Evolutionary conservation across 495 filamentous ascomycete species (phyloP).

Genomic region (Coniosporium apollinis): DNA sequence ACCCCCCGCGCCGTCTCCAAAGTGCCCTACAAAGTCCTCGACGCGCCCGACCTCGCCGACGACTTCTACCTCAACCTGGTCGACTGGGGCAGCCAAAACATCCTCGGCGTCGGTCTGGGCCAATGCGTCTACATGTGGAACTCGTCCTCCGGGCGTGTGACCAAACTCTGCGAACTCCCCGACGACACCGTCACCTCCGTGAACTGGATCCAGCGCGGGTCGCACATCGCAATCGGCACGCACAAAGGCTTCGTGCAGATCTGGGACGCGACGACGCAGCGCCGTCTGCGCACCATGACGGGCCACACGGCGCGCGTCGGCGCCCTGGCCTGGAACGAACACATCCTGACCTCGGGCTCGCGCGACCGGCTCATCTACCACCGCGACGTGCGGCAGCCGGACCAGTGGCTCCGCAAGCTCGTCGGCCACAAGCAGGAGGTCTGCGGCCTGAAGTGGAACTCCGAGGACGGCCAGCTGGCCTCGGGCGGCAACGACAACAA

Average conservation of each 20-base stretch:
- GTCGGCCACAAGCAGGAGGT: conserved; percentile 97
- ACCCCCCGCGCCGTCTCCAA: conserved; percentile 80
- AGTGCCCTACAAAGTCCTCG: conserved; percentile 92
- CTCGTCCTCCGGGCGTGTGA: conserved; percentile 67
- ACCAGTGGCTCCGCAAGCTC: conserved; percentile 71
- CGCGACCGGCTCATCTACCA: conserved; percentile 87
- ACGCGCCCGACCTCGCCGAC: conserved; percentile 88
- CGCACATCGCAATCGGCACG: conserved; percentile 87
- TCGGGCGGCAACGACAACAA: conserved; percentile 98
- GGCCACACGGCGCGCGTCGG: conserved; percentile 85
- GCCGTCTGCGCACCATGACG: conserved; percentile 84
- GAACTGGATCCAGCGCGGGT: conserved; percentile 90
- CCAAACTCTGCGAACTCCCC: conserved; percentile 78
- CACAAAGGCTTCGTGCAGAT: conserved; percentile 89
- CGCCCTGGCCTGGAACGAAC: conserved; percentile 91
- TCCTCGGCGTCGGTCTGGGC: conserved; percentile 79
- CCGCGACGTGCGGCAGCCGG: conserved; percentile 84
- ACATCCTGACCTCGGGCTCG: conserved; percentile 90
- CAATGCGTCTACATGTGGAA: conserved; percentile 99
- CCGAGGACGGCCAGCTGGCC: conserved; percentile 85
- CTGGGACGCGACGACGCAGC: conserved; percentile 80
- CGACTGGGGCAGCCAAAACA: conserved; percentile 93
- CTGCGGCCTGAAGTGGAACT: conserved; percentile 95
- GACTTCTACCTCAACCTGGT: conserved; percentile 97
- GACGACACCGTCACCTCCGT: conserved; percentile 94